Base-by-base conservation (phyloP, 768 basidiomycete genomes). In the Russula earlei region DNA sequence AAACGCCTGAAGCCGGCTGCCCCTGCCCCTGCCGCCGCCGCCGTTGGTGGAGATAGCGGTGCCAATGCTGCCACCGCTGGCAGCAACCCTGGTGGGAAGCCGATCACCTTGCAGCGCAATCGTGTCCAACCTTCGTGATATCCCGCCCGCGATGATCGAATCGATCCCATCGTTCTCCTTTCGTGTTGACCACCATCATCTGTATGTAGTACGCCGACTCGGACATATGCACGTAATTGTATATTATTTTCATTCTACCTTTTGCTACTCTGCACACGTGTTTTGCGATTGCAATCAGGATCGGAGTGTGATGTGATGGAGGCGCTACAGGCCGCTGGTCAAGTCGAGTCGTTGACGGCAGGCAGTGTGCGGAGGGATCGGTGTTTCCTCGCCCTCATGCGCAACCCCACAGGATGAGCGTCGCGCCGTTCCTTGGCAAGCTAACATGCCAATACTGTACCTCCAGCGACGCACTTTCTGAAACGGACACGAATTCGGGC, bases 241-340 rank as follows among this genome's bases (percentile, higher is more conserved):
- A 54, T 54, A 33, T 17, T 11, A 20, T 40, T 20, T 29, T 29
- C 10, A 19, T 46, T 34, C 15, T 71, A 80, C 81, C 14, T 11
- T 93, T 73, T n/a, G 15, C 38, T 34, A 20, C 20, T 51, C 31
- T 42, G 14, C 14, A 22, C 29, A 31, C 1, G 15, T 19, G 8
- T 51, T 31, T 41, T 9, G 10, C 31, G 31, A 11, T 7, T 33
- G 14, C 34, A 9, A 14, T 2, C 34, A 36, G 8, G 10, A 36
- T 36, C 4, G 34, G 10, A 31, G 29, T n/a, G n/a, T n/a, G n/a
- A n/a, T n/a, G n/a, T n/a, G n/a, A n/a, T n/a, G n/a, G n/a, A n/a
- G n/a, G n/a, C n/a, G n/a, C n/a, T n/a, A n/a, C n/a, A n/a, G n/a
- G n/a, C n/a, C n/a, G n/a, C n/a, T n/a, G n/a, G n/a, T n/a, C n/a